Conservation (phyloP, 106 monocot species). For the Dactylorhiza incarnata region DNA sequence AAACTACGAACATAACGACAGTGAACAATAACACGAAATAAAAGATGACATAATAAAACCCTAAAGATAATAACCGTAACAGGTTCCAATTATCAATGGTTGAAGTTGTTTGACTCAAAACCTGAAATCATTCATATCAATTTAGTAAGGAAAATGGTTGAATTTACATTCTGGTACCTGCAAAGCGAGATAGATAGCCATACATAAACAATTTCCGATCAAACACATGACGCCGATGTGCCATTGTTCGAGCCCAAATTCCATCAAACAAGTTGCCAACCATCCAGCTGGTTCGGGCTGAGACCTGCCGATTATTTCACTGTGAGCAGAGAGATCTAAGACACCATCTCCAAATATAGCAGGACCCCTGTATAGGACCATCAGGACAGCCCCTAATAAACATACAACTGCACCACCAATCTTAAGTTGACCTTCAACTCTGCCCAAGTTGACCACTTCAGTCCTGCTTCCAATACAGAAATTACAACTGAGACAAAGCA, state of each 20-base stretch:
- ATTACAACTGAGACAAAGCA: background rate
- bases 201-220: constrained; percentile 83
- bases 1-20: too few relatives aligned
- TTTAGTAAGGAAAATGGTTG: background rate
- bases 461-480: constrained; percentile 31
- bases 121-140: constrained; percentile 6
- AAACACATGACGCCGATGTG: constrained; percentile 79
- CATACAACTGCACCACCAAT: constrained; percentile 70
- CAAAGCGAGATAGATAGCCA: constrained; percentile 77
- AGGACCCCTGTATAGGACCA: constrained; percentile 77
- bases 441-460: constrained; percentile 57
- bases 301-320: constrained; percentile 40
- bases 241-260: constrained; percentile 50
- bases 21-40: too few relatives aligned
- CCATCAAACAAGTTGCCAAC: constrained; percentile 23
- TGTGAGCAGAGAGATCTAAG: constrained; percentile 29
- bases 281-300: constrained; percentile 56
- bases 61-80: too few relatives aligned
- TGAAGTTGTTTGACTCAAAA: background rate
- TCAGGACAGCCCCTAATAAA: constrained; percentile 61
- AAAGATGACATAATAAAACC: too few relatives aligned
- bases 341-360: constrained; percentile 42
- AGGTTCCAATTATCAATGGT: background rate
- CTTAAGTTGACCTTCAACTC: constrained; percentile 54
- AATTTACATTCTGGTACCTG: constrained; percentile 42